Percentiles rank a stretch among this genome's conserved stretches.
Conservation (phyloP, 2,329 filamentous ascomycete species). For the Colletotrichum magnum region DNA sequence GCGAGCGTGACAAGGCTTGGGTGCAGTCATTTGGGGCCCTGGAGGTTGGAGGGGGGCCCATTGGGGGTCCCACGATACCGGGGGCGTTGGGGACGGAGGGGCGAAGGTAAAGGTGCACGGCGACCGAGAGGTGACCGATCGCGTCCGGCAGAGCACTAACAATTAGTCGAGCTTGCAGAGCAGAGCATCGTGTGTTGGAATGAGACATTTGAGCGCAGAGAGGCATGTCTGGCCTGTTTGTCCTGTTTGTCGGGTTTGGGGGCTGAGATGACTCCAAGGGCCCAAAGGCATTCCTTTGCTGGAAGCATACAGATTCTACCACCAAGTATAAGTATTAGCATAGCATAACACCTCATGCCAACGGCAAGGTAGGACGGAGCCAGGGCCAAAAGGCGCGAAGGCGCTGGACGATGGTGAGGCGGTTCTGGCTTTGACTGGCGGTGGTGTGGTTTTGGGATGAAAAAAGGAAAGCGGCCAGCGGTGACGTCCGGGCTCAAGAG, state of each 20-base stretch:
- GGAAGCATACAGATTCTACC: not conserved
- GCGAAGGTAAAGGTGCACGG: not conserved
- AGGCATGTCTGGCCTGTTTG: not conserved
- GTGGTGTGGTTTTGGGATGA: constrained; percentile 27
- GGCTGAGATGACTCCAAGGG: not conserved
- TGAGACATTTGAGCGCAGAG: constrained; percentile 11
- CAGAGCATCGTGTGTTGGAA: not conserved
- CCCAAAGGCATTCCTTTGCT: not conserved
- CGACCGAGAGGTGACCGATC: not conserved
- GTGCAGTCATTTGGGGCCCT: constrained; percentile 23
- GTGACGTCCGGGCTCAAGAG: constrained; percentile 21
- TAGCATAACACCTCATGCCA: no score
- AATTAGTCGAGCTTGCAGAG: no score
- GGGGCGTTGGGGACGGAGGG: constrained; percentile 9
- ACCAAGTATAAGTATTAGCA: no score
- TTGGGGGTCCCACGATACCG: not conserved
- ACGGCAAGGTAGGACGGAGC: not conserved
- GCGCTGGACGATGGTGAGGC: constrained; percentile 19
- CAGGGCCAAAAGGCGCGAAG: constrained; percentile 1
- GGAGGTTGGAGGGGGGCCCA: no score
- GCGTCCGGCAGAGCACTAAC: not conserved
- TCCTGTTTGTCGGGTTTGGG: not conserved
- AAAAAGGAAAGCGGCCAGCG: constrained; percentile 23
- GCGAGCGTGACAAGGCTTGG: constrained; percentile 35
- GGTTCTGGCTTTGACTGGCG: constrained; percentile 21